phyloP scores from a whole-genome alignment of 495 filamentous ascomycete species.

The Aspergillus baeticus region DNA sequence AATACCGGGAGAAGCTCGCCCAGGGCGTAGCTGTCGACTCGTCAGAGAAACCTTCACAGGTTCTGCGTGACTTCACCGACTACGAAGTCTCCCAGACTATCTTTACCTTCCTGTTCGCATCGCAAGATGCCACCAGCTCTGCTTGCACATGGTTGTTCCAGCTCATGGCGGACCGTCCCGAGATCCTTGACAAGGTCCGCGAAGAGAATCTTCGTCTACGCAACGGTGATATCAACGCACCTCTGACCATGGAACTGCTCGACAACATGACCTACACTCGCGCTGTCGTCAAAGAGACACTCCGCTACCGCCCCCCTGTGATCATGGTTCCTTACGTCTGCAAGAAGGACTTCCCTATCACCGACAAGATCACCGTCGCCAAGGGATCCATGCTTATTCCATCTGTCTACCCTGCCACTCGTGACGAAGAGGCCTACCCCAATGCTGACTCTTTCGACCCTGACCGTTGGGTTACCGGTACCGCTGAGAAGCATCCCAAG shows the following conservation, averaged over 20 bases:
- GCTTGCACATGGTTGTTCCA: slow-evolving; percentile 96
- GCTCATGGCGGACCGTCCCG: slow-evolving; percentile 88
- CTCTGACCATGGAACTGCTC: slow-evolving; percentile 76
- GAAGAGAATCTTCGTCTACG: slow-evolving; percentile 84
- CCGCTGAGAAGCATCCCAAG: slow-evolving; percentile 88
- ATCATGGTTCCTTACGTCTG: slow-evolving; percentile 96
- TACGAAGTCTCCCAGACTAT: slow-evolving; percentile 92
- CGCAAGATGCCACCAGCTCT: slow-evolving; percentile 93
- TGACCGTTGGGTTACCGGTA: slow-evolving; percentile 88
- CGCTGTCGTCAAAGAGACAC: slow-evolving; percentile 87
- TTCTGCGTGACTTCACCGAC: slow-evolving; percentile 85
- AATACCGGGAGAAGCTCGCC: slow-evolving; percentile 70
- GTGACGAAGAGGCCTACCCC: slow-evolving; percentile 90
- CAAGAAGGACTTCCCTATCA: slow-evolving; percentile 95
- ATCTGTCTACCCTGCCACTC: slow-evolving; percentile 83
- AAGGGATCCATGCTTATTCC: slow-evolving; percentile 97
- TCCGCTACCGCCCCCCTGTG: slow-evolving; percentile 94
- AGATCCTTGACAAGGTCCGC: slow-evolving; percentile 83
- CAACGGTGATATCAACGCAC: slow-evolving; percentile 70
- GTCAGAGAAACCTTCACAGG: slow-evolving; percentile 73
- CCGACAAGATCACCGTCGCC: slow-evolving; percentile 79
- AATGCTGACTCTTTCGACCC: slow-evolving; percentile 84
- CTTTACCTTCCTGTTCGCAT: slow-evolving; percentile 98
- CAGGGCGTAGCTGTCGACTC: slow-evolving; percentile 65
- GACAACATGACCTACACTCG: slow-evolving; percentile 89